Conservation (phyloP, 192 early-diverging fungal genomes). For the Globomyces pollinis-pini region DNA sequence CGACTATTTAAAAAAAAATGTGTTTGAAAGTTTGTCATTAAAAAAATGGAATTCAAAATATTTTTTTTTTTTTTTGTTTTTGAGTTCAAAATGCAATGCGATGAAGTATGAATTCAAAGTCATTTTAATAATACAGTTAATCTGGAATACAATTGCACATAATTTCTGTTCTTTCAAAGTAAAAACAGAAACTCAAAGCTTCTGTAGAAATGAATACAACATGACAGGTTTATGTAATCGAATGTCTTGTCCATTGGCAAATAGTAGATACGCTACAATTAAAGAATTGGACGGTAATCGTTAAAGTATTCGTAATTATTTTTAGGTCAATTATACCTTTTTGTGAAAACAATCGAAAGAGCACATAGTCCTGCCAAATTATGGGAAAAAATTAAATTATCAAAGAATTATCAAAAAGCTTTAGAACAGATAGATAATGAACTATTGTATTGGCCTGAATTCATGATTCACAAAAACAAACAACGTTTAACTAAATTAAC, state of each 20-base stretch:
- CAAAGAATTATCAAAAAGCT: conserved; percentile 85
- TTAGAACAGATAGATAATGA: conserved; percentile 81
- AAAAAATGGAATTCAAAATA: not conserved
- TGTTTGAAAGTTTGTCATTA: not conserved
- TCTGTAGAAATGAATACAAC: conserved; percentile 95
- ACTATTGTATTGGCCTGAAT: conserved; percentile 85
- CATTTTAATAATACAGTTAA: conserved; percentile 53
- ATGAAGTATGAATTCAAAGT: conserved; percentile 35
- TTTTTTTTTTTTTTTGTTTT: not conserved
- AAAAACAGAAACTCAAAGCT: conserved; percentile 80
- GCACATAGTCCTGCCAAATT: conserved; percentile 88
- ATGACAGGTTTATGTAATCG: conserved; percentile 93
- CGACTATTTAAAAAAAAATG: too few species aligned
- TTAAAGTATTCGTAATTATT: not conserved
- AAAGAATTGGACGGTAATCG: conserved; percentile 56
- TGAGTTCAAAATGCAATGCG: conserved; percentile 2
- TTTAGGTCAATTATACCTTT: conserved; percentile 70
- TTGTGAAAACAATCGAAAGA: conserved; percentile 90
- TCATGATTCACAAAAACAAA: conserved; percentile 91
- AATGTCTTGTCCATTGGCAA: conserved; percentile 90
- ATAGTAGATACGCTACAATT: conserved; percentile 90
- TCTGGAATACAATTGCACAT: conserved; percentile 94
- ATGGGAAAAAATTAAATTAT: conserved; percentile 86
- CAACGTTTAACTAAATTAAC: conserved; percentile 93
- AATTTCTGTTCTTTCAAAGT: conserved; percentile 99